Evolutionary conservation across 2,329 filamentous ascomycete genomes (phyloP), one percentile per base, ranked within the genome.

Genomic region (Trichoderma koningii): DNA sequence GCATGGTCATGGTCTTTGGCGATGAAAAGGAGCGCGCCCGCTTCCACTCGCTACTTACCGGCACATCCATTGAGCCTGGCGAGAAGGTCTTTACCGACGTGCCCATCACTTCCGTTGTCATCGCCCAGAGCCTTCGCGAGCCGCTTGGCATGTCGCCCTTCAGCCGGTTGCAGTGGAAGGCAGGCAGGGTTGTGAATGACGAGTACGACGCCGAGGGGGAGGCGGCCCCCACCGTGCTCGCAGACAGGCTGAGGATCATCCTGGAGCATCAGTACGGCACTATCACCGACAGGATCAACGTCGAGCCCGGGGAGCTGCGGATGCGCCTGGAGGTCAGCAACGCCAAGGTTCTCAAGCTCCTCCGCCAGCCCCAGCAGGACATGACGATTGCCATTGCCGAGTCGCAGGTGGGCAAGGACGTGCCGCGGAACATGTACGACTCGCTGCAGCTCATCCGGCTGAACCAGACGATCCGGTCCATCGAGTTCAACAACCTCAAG

Each of bases 211-310:
- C 84, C 45, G 87, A 88, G 57, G 76, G 74, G 48, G 86, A 87
- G 41, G 80, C 82, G 41, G 81, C 87, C 1, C 84, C 85, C 2
- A 92, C 90, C 0, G 87, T 96, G 30, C 82, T 93, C 61, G 91
- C 92, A 0, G 89, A 95, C 71, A 85, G 85, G 70, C 79, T 97
- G 67, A 86, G 92, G 30, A 82, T 96, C 19, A 84, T 96, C 61
- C 82, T 91, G 38, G 88, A 92, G 65, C 91, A 90, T 69, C 86
- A 89, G 67, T 87, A 89, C 69, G 91, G 92, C 55, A 91, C 88
- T 48, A 81, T 96, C 17, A 92, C 91, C 2, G 93, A 97, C 76
- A 86, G 93, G 44, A 82, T 97, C 72, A 96, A 96, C 70, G 82
- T 96, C 71, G 88, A 83, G 2, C 88, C 89, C 12, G 90, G 90